A percentile compares a stretch with the other conserved stretches of the same genome.
Evolutionary conservation across 345 rosid genomes (phyloP).

Genomic region (Erodium maritimum): DNA sequence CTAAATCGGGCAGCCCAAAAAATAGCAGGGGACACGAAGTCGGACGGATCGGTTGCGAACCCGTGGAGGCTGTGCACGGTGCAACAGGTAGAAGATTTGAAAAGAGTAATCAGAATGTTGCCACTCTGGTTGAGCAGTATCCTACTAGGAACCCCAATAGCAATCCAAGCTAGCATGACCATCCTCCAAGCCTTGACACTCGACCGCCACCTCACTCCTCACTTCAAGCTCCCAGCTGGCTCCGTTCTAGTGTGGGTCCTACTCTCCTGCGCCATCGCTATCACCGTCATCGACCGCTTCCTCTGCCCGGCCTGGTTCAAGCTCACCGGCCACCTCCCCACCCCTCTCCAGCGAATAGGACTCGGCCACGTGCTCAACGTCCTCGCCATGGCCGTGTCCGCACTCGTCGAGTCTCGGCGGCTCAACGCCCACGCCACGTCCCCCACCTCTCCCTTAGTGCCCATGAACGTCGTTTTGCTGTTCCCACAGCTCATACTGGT

Average conservation of each 20-base stretch:
- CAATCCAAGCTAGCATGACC: conserved; percentile 25
- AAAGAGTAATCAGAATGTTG: conserved; percentile 25
- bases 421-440: conserved; percentile 13
- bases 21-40: conserved; percentile 15
- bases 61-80: conserved; percentile 25
- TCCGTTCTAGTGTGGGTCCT: conserved; percentile 24
- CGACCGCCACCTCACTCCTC: conserved; percentile 29
- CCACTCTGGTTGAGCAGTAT: conserved; percentile 34
- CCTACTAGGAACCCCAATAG: conserved; percentile 30
- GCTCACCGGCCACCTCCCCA: conserved; percentile 15
- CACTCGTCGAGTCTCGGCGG: conserved; percentile 22
- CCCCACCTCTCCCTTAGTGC: conserved; percentile 5
- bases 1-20: conserved; percentile 34
- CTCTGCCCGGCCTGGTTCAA: conserved; percentile 18
- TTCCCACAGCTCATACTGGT: conserved; percentile 27
- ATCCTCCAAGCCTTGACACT: conserved; percentile 33
- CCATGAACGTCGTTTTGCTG: conserved; percentile 39
- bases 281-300: conserved; percentile 32
- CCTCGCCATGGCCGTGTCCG: conserved; percentile 14
- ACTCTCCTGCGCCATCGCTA: conserved; percentile 21
- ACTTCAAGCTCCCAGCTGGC: conserved; percentile 33
- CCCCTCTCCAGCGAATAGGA: conserved; percentile 22
- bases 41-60: conserved; percentile 13
- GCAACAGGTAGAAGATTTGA: conserved; percentile 35
- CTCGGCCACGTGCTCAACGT: conserved; percentile 17